Evolutionary conservation across 768 basidiomycete genomes (phyloP), one percentile per base, ranked within the genome.

Genomic region (Tricholoma furcatifolium): DNA sequence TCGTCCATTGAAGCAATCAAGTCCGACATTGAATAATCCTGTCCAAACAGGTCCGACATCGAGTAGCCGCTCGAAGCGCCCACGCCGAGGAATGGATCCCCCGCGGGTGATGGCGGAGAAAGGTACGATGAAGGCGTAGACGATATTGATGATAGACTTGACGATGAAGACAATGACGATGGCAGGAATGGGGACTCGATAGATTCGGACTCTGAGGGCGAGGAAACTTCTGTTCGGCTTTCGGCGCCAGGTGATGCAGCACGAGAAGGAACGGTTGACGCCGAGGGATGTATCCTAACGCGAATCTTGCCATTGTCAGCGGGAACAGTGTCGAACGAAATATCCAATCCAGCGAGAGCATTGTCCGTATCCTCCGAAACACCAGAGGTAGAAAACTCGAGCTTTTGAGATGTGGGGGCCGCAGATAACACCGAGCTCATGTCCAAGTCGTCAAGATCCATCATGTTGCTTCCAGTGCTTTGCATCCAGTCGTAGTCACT

Each of bases 231-330:
- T 18, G 66, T 60, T 49, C 63, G 61, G 45, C 61, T 50, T 38
- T 59, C 62, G 42, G 64, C 58, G 24, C 65, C 65, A 39, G 65
- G 73, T 11, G 74, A 74, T 10, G 67, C 60, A 18, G 71, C 73
- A 47, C 76, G 66, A 38, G 67, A 74, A 20, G 77, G 75, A 14
- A 71, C 64, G 57, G 78, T 71, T 3, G 82, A 73, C 6, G n/a
- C n/a, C n/a, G 81, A 73, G 40, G 84, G 80, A 60, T 88, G 84
- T 58, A 89, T 87, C 58, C 83, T 78, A 38, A 89, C 86, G 47
- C 83, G 84, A 59, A 88, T 85, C 69, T 82, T 86, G 53, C 87
- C 85, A 62, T 86, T 80, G 57, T 85, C 79, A 44, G 77, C 74
- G 30, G 83, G 73, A 38, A 74, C 76, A 42, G 85, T 71, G 58